phyloP scores from a whole-genome alignment of 192 early-diverging fungal species.

The Rhizophagus clarus region DNA sequence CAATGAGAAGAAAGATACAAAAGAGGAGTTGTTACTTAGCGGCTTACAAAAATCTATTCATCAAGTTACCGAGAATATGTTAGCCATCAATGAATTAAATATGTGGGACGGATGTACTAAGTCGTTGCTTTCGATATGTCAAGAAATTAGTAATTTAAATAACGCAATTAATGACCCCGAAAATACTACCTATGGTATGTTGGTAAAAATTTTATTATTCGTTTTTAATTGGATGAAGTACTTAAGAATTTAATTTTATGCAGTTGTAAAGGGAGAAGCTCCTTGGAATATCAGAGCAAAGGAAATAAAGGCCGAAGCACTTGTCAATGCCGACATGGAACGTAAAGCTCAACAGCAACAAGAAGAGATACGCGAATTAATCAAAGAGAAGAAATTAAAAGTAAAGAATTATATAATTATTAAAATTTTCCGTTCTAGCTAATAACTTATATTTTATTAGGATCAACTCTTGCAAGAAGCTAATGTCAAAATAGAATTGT shows the following conservation, averaged over 20 bases:
- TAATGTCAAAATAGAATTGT: conserved; percentile 72
- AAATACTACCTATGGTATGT: background rate
- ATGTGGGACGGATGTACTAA: conserved; percentile 65
- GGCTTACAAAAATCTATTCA: conserved; percentile 58
- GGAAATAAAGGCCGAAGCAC: conserved; percentile 77
- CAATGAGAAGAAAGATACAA: conserved; percentile 47
- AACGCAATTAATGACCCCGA: conserved; percentile 55
- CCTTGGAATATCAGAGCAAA: conserved; percentile 85
- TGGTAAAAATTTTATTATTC: background rate
- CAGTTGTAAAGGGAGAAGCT: conserved; percentile 53
- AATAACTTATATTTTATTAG: conserved; percentile 31
- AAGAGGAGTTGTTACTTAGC: conserved; percentile 43
- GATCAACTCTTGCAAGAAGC: conserved; percentile 81
- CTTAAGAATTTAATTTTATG: background rate
- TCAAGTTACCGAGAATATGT: conserved; percentile 57
- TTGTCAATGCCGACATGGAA: conserved; percentile 80
- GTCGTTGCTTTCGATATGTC: conserved; percentile 47
- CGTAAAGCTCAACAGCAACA: conserved; percentile 72
- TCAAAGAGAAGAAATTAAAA: conserved; percentile 78
- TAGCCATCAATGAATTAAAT: conserved; percentile 57
- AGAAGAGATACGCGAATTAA: conserved; percentile 78
- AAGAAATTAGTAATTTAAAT: conserved; percentile 50
- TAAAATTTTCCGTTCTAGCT: background rate
- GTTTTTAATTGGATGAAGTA: background rate
- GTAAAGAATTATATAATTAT: conserved; percentile 32